Evolutionary conservation across 2,329 filamentous ascomycete genomes (phyloP).

Genomic region (Calonectria pteridis): DNA sequence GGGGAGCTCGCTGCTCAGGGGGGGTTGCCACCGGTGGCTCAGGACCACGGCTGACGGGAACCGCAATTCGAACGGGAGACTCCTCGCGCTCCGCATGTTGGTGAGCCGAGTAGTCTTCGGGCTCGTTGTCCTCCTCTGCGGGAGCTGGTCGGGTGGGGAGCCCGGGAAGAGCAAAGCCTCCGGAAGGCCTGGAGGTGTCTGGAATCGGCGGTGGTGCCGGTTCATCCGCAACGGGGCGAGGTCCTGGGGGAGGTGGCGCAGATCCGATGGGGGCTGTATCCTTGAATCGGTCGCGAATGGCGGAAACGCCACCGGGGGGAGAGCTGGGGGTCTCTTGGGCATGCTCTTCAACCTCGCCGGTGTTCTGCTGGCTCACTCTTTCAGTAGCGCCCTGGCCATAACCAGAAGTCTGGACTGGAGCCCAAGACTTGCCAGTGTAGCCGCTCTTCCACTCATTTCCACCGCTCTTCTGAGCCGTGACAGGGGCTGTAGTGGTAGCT

Average conservation of each 20-base stretch:
- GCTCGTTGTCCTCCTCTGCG: slow-evolving; percentile 67
- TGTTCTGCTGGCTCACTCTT: slow-evolving; percentile 68
- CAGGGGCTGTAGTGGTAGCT: slow-evolving; percentile 62
- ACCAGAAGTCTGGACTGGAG: slow-evolving; percentile 77
- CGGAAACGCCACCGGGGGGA: slow-evolving; percentile 74
- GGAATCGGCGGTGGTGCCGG: slow-evolving; percentile 66
- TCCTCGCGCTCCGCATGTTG: slow-evolving; percentile 62
- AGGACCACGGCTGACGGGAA: slow-evolving; percentile 80
- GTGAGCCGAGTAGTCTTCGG: slow-evolving; percentile 60
- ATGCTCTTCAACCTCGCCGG: slow-evolving; percentile 65
- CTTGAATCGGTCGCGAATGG: slow-evolving; percentile 87
- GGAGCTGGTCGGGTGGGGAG: slow-evolving; percentile 73
- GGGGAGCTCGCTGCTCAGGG: slow-evolving; percentile 63
- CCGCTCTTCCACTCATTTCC: slow-evolving; percentile 85
- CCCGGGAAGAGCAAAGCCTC: slow-evolving; percentile 83
- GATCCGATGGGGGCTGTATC: slow-evolving; percentile 78
- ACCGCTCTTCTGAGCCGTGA: slow-evolving; percentile 79
- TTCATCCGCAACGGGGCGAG: slow-evolving; percentile 53
- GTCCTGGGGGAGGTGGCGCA: slow-evolving; percentile 52
- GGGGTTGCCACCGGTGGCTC: slow-evolving; percentile 65
- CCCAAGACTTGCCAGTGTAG: slow-evolving; percentile 92
- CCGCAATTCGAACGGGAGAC: slow-evolving; percentile 87
- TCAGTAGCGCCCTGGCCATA: slow-evolving; percentile 72
- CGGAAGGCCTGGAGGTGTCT: slow-evolving; percentile 76
- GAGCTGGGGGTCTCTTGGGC: slow-evolving; percentile 65